Conservation (phyloP, 169 alveolate species). For the Cardiosporidium cionae region DNA sequence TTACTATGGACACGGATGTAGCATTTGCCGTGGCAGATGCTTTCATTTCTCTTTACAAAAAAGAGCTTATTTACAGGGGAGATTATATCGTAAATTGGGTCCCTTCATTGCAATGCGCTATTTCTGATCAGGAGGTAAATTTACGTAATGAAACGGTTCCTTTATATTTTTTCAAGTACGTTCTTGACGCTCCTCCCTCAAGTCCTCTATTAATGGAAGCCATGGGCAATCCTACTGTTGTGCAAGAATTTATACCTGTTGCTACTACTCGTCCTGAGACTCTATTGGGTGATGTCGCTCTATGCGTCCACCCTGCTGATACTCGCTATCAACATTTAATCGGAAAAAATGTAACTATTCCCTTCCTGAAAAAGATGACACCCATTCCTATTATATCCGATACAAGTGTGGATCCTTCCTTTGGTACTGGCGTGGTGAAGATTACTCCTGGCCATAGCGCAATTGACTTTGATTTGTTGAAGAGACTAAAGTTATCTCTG, state of each 20-base stretch:
- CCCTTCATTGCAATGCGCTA: constrained; percentile 90
- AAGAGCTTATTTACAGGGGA: constrained; percentile 89
- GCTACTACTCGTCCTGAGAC: constrained; percentile 97
- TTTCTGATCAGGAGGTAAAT: constrained; percentile 94
- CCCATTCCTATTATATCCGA: constrained; percentile 84
- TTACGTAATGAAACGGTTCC: too few species aligned
- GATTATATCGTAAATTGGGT: constrained; percentile 95
- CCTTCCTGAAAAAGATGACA: background rate
- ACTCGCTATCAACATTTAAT: constrained; percentile 93
- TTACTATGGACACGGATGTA: constrained; percentile 84
- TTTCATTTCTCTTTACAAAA: constrained; percentile 53
- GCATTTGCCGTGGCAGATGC: constrained; percentile 87
- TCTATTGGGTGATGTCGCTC: constrained; percentile 98
- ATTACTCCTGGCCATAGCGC: constrained; percentile 98
- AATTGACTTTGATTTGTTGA: constrained; percentile 80
- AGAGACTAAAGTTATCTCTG: background rate
- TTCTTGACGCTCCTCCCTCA: too few species aligned
- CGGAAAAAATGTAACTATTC: constrained; percentile 69
- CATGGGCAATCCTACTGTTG: constrained; percentile 42
- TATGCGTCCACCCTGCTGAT: constrained; percentile 96
- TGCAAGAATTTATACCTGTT: constrained; percentile 61
- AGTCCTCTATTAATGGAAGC: too few species aligned
- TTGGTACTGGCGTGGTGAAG: constrained; percentile 98
- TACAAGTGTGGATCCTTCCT: constrained; percentile 87
- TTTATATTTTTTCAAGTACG: constrained; percentile 83